Conservation (phyloP, 1,284 basidiomycete genomes). For the Fomitopsis schrenkii region DNA sequence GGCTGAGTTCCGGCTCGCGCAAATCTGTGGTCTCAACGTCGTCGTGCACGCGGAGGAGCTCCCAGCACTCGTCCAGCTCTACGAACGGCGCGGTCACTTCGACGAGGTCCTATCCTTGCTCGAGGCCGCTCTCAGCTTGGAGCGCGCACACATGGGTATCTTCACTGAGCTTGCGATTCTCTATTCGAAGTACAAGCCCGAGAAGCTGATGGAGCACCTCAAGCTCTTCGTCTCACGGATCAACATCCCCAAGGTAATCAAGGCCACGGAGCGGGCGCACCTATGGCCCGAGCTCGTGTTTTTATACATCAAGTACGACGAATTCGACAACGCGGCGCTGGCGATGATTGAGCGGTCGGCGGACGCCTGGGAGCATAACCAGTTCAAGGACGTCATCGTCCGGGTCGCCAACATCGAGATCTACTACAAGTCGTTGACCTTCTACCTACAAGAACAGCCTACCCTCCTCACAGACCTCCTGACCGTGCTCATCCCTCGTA, state of each 20-base stretch:
- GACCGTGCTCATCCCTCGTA: slow-evolving; percentile 87
- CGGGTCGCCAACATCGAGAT: slow-evolving; percentile 98
- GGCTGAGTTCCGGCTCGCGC: slow-evolving; percentile 93
- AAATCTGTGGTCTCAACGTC: slow-evolving; percentile 97
- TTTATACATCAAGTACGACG: slow-evolving; percentile 97
- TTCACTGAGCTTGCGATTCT: slow-evolving; percentile 95
- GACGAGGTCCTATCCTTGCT: slow-evolving; percentile 91
- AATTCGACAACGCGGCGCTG: slow-evolving; percentile 93
- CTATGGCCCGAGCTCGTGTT: slow-evolving; percentile 99
- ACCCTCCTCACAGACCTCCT: slow-evolving; percentile 91
- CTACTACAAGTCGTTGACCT: slow-evolving; percentile 85
- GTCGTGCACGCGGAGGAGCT: slow-evolving; percentile 96
- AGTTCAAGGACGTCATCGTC: slow-evolving; percentile 96
- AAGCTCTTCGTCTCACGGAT: slow-evolving; percentile 97
- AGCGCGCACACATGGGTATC: slow-evolving; percentile 93
- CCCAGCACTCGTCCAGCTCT: slow-evolving; percentile 74
- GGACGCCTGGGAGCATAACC: slow-evolving; percentile 98
- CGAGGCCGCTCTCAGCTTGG: slow-evolving; percentile 93
- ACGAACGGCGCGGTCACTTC: slow-evolving; percentile 92
- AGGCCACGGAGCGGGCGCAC: slow-evolving; percentile 93
- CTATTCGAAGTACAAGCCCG: slow-evolving; percentile 95
- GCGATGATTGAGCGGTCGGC: slow-evolving; percentile 98
- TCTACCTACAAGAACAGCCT: slow-evolving; percentile 93
- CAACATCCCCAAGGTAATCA: slow-evolving; percentile 95
- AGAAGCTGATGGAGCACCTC: slow-evolving; percentile 97